Percentiles rank a stretch among this genome's conserved stretches.
Evolutionary conservation across 441 rosid species (phyloP).

Genomic region (Theobroma grandiflorum): DNA sequence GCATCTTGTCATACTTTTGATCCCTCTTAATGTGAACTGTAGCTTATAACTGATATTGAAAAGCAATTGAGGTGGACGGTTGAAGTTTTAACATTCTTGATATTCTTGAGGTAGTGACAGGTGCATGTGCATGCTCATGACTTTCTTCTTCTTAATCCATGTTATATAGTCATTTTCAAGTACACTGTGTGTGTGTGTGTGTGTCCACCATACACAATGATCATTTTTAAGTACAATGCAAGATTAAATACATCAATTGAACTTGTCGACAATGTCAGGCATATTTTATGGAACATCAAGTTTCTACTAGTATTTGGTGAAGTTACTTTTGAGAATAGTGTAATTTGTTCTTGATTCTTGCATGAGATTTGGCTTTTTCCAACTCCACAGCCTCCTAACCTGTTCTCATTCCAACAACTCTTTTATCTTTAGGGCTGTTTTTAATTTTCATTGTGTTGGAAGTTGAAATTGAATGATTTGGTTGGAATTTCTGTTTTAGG

Average conservation of each 20-base stretch:
- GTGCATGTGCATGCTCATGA: background rate
- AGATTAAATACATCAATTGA: background rate
- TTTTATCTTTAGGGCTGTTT: background rate
- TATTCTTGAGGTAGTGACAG: background rate
- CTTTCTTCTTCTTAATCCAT: background rate
- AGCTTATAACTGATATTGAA: background rate
- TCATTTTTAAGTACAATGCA: background rate
- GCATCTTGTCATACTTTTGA: background rate
- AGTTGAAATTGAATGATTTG: constrained; percentile 7
- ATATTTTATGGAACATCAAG: background rate
- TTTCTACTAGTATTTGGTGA: background rate
- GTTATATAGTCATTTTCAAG: constrained; percentile 1
- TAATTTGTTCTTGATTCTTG: background rate
- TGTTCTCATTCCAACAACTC: background rate
- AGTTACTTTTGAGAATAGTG: background rate
- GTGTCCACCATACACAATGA: too few species aligned
- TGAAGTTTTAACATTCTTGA: constrained; percentile 3
- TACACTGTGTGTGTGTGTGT: background rate
- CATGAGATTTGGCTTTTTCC: background rate
- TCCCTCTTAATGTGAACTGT: background rate
- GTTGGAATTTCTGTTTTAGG: background rate
- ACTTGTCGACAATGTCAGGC: background rate
- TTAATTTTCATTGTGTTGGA: background rate
- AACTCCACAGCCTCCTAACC: background rate
- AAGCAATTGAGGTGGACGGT: background rate